A percentile compares a stretch with the other conserved stretches of the same genome.
These are phyloP conservation scores for Termitomyces sp. DNA, from an alignment of 768 basidiomycete species.

Conservation along the genomic window DNA sequence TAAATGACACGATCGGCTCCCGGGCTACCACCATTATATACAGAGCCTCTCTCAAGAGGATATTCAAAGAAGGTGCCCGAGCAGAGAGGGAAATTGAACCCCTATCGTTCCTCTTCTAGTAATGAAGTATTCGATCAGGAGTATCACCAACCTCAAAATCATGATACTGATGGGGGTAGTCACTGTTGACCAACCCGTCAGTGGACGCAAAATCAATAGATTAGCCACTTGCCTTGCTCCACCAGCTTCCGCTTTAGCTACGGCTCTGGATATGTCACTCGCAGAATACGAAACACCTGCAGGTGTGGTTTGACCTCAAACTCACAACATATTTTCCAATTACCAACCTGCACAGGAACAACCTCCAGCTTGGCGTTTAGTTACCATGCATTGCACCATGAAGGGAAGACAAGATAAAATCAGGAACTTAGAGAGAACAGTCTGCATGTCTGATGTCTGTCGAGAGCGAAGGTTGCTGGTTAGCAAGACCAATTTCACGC, in stretches of 20 bases:
- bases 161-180: slow-evolving; percentile 22
- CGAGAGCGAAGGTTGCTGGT: neutral
- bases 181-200: slow-evolving; percentile 6
- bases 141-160: slow-evolving; percentile 18
- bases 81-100: slow-evolving; percentile 21
- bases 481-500: neutral
- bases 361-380: slow-evolving; percentile 16
- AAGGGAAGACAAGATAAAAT: slow-evolving; percentile 8
- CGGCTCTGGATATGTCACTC: slow-evolving; percentile 16
- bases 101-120: slow-evolving; percentile 5
- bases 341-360: slow-evolving; percentile 20
- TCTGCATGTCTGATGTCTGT: neutral
- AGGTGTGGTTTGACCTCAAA: neutral
- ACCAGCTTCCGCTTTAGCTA: slow-evolving; percentile 15
- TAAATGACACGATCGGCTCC: slow-evolving; percentile 27
- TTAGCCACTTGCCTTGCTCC: slow-evolving; percentile 16
- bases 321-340: neutral
- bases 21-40: slow-evolving; percentile 21
- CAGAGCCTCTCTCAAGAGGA: slow-evolving; percentile 18
- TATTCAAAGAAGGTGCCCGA: slow-evolving; percentile 22
- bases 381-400: slow-evolving; percentile 12
- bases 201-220: neutral
- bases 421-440: neutral
- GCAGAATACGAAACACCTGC: slow-evolving; percentile 10
- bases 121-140: neutral